Conservation (phyloP, 1,284 basidiomycete genomes). For the Rhodofomes roseus region DNA sequence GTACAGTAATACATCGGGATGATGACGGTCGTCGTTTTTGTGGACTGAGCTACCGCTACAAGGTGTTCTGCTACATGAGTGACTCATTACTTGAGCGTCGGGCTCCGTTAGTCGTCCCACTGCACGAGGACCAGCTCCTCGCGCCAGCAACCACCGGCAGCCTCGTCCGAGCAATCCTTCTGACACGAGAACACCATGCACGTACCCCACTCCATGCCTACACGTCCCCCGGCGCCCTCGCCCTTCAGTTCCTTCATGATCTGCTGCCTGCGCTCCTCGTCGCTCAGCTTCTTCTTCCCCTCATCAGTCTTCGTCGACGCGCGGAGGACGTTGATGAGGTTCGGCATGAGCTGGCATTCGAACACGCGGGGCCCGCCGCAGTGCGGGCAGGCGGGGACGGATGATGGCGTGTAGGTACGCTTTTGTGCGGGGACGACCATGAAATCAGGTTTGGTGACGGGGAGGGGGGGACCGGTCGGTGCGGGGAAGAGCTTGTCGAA, state of each 20-base stretch:
- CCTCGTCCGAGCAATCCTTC: slow-evolving; percentile 57
- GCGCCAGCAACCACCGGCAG: slow-evolving; percentile 50
- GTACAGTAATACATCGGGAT: no score
- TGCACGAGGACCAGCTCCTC: slow-evolving; percentile 75
- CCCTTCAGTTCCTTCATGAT: slow-evolving; percentile 50
- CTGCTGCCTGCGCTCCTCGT: slow-evolving; percentile 56
- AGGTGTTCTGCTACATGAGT: not conserved
- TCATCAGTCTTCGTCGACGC: slow-evolving; percentile 10
- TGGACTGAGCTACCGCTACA: not conserved
- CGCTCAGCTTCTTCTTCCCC: slow-evolving; percentile 37
- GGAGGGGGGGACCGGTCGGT: slow-evolving; percentile 39
- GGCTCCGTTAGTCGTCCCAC: slow-evolving; percentile 45
- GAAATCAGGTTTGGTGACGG: slow-evolving; percentile 56
- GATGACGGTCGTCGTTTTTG: no score
- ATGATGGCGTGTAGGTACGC: slow-evolving; percentile 44
- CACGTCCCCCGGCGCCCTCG: slow-evolving; percentile 33
- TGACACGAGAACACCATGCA: slow-evolving; percentile 77
- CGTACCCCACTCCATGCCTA: slow-evolving; percentile 83
- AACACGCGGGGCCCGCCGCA: slow-evolving; percentile 66
- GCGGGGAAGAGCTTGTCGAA: slow-evolving; percentile 69
- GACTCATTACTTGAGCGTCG: no score
- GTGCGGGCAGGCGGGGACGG: slow-evolving; percentile 52
- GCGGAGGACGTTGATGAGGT: slow-evolving; percentile 71
- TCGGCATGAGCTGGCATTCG: slow-evolving; percentile 87
- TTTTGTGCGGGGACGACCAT: slow-evolving; percentile 45